These are phyloP conservation scores for Moringa oleifera DNA, from an alignment of 345 rosid genomes.

Conservation along the genomic window DNA sequence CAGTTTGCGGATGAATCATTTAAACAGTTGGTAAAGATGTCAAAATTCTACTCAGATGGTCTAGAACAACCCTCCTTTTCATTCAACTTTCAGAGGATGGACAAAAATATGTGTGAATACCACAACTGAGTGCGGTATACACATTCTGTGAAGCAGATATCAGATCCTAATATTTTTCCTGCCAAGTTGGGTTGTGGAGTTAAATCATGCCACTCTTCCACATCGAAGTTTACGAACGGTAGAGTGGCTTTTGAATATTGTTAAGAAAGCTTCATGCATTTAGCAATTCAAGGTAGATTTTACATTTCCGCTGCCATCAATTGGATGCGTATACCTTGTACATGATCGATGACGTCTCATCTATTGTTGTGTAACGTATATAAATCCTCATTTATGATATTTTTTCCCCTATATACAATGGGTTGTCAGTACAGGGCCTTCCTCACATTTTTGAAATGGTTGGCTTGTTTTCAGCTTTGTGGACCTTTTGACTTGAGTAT, in stretches of 20 bases:
- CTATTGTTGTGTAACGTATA: slow-evolving; percentile 19
- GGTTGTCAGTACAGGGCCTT: too few relatives aligned
- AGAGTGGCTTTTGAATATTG: slow-evolving; percentile 21
- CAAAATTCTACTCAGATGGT: slow-evolving; percentile 31
- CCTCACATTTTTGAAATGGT: too few relatives aligned
- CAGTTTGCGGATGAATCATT: slow-evolving; percentile 29
- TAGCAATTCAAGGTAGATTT: too few relatives aligned
- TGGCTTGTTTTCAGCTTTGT: too few relatives aligned
- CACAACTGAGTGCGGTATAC: slow-evolving; percentile 35
- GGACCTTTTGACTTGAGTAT: too few relatives aligned
- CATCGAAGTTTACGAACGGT: too few relatives aligned
- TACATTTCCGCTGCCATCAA: background rate
- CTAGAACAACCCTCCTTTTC: slow-evolving; percentile 24
- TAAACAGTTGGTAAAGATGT: slow-evolving; percentile 40
- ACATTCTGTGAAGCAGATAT: slow-evolving; percentile 38
- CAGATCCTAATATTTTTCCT: slow-evolving; percentile 31
- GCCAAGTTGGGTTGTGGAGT: slow-evolving; percentile 31
- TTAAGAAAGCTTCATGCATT: slow-evolving; percentile 11
- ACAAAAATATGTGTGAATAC: slow-evolving; percentile 33
- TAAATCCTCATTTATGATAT: slow-evolving; percentile 16
- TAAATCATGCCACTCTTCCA: slow-evolving; percentile 10
- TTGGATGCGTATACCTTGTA: slow-evolving; percentile 13
- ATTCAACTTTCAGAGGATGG: slow-evolving; percentile 46
- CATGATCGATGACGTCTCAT: slow-evolving; percentile 7
- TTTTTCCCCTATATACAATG: background rate